Conservation (phyloP, 257 asterid species). For the Cruciata laevipes region DNA sequence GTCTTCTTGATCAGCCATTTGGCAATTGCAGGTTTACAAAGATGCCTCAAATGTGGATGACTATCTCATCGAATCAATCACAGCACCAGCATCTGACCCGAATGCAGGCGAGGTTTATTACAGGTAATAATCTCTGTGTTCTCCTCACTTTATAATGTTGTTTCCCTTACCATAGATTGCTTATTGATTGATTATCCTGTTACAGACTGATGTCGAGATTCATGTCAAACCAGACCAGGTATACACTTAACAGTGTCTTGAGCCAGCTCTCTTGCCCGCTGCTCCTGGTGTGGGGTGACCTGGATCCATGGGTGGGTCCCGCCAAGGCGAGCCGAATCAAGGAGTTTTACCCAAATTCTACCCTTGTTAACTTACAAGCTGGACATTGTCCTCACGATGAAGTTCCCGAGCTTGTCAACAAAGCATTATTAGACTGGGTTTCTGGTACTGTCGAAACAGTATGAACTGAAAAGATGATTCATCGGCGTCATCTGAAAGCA, state of each 20-base stretch:
- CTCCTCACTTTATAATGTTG: not conserved
- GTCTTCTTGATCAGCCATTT: not conserved
- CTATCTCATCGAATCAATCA: conserved; percentile 75
- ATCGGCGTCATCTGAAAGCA: not conserved
- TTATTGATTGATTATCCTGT: not conserved
- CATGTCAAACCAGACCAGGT: conserved; percentile 75
- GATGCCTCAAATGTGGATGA: conserved; percentile 81
- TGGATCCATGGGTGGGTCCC: conserved; percentile 94
- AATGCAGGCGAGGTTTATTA: conserved; percentile 92
- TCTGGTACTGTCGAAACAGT: conserved; percentile 28
- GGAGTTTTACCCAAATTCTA: conserved; percentile 62
- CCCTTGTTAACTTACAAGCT: conserved; percentile 65
- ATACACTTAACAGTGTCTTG: conserved; percentile 69
- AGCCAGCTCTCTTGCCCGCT: conserved; percentile 70
- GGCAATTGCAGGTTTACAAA: conserved; percentile 50
- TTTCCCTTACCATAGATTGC: not conserved
- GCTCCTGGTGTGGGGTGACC: conserved; percentile 83
- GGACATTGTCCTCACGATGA: conserved; percentile 98
- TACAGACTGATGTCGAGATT: conserved; percentile 72
- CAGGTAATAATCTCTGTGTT: conserved; percentile 38
- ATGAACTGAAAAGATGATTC: not conserved
- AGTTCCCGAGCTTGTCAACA: conserved; percentile 81
- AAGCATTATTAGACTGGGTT: conserved; percentile 79
- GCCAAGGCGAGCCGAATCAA: conserved; percentile 78
- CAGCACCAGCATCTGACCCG: conserved; percentile 76